Evolutionary conservation across 495 filamentous ascomycete species (phyloP).

Genomic region (Penicillium coprophilum): DNA sequence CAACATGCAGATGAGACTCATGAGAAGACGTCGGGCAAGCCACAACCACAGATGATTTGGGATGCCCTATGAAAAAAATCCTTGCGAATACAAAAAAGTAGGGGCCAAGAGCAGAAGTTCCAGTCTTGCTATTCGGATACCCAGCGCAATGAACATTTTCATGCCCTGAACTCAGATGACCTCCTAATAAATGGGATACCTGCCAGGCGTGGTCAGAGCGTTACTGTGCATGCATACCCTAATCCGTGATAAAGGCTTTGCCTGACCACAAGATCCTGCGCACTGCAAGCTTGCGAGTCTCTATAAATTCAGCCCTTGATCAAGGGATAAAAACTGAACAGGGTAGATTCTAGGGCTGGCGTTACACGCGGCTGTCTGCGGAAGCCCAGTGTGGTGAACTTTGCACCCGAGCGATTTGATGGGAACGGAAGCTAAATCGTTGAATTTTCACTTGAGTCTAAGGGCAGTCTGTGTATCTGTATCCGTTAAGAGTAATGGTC

Average conservation of each 20-base stretch:
- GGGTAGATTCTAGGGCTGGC: background rate
- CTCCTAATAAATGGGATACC: background rate
- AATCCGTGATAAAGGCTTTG: background rate
- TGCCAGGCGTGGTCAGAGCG: background rate
- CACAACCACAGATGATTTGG: background rate
- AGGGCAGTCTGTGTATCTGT: slow-evolving; percentile 1
- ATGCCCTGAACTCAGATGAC: background rate
- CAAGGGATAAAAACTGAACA: background rate
- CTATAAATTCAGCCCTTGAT: background rate
- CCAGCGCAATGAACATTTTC: background rate
- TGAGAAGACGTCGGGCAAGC: background rate
- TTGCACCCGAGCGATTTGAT: background rate
- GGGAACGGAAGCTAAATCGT: background rate
- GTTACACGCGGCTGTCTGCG: background rate
- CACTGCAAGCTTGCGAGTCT: background rate
- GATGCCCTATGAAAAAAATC: background rate
- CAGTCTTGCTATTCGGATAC: background rate
- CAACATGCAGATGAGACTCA: too few relatives aligned
- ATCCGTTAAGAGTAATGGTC: background rate
- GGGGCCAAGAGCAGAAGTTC: background rate
- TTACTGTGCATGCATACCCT: background rate
- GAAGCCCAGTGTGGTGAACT: background rate
- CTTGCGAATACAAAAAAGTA: background rate
- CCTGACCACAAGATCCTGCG: background rate
- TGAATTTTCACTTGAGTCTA: background rate